phyloP scores from a whole-genome alignment of 2,329 filamentous ascomycete species.

The Shiraia bambusicola region DNA sequence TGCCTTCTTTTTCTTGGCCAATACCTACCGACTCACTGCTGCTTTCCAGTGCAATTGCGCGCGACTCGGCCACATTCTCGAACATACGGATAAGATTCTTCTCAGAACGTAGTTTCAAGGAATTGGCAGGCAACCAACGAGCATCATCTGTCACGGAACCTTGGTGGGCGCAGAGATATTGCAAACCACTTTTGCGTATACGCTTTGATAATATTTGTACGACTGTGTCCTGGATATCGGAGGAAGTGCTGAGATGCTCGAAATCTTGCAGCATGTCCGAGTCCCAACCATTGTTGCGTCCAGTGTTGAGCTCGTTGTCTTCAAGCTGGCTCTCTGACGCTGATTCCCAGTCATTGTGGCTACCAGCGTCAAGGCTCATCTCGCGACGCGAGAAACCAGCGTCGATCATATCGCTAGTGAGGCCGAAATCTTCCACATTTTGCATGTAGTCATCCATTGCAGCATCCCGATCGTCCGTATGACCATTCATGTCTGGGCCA shows the following conservation, averaged over 20 bases:
- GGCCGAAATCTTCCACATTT: conserved; percentile 58
- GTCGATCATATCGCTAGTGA: conserved; percentile 30
- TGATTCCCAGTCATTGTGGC: conserved; percentile 37
- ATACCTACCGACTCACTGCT: conserved; percentile 18
- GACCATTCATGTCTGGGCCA: conserved; percentile 24
- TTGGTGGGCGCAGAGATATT: conserved; percentile 56
- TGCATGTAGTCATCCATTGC: conserved; percentile 70
- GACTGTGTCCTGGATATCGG: conserved; percentile 48
- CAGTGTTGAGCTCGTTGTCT: not conserved
- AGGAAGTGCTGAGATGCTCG: conserved; percentile 54
- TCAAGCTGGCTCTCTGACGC: conserved; percentile 14
- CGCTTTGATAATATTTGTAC: conserved; percentile 50
- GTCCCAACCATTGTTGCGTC: conserved; percentile 44
- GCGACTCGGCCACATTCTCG: conserved; percentile 21
- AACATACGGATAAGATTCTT: conserved; percentile 31
- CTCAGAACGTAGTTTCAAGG: conserved; percentile 26
- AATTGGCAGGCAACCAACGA: conserved; percentile 49
- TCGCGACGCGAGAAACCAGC: conserved; percentile 34
- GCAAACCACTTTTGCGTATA: conserved; percentile 46
- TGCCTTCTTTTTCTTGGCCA: conserved; percentile 40
- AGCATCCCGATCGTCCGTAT: conserved; percentile 24
- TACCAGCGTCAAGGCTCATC: conserved; percentile 36
- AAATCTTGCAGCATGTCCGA: conserved; percentile 51
- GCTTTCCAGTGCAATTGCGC: conserved; percentile 19
- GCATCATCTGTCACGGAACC: conserved; percentile 50